Evolutionary conservation across 805 yeast genomes (phyloP), one percentile per base, ranked within the genome.

Genomic region (Blastobotrys mokoenaii): DNA sequence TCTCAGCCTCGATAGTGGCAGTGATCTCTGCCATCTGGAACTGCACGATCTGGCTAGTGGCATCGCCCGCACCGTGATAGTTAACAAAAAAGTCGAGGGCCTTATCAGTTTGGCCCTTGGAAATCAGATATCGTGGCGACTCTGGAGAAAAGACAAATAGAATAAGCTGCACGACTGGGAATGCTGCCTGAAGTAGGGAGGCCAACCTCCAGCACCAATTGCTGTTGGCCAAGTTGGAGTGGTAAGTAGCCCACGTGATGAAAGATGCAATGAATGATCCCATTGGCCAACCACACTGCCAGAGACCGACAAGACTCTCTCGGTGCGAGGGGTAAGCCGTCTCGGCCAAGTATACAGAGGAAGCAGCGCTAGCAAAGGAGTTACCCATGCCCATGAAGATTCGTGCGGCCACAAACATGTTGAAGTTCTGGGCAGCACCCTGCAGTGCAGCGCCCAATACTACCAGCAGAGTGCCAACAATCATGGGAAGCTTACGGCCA

Each of bases 241-340:
- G 80, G 11, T 22, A 18, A 27, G 80, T 68, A 29, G 88, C 89
- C 59, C 76, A 81, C 59, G 80, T 84, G 48, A 80, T 66, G 82
- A 85, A 80, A 64, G 82, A 82, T n/a, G 89, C 86, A 58, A 82
- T 70, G 56, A 81, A 72, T 27, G 86, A 80, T 58, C 93, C 90
- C 38, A 79, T 68, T 20, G 80, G 78, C 38, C 38, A 32, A 38
- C 44, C 44, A 82, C 18, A 78, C 68, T 48, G 36, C 41, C 58
- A 80, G 64, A 53, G 73, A 72, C 46, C 80, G 81, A 55, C 80
- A 63, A 51, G 72, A 65, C 55, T 86, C 17, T 38, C 88, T 68
- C 88, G 75, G 51, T 71, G 72, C 48, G 72, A 74, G 9, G 85
- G 74, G 47, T 74, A 76, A 35, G 86, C 73, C 63, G 83, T 79